Conservation (phyloP, 139 green algal genomes). For the Chlorella sp. region DNA sequence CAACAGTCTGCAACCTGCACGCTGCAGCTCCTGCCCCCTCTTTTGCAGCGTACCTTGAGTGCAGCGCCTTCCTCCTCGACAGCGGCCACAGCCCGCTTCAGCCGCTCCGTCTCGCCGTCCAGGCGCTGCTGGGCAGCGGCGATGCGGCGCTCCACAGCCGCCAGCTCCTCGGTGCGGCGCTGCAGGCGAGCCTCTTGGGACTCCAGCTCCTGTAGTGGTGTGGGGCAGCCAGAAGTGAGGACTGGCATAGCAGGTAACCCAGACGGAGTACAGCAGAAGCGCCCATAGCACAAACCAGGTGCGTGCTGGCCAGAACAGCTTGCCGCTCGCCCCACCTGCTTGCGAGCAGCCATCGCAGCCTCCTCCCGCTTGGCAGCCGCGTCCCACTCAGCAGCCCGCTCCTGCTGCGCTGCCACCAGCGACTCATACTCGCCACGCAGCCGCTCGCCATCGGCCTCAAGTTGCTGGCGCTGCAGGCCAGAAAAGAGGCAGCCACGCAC, state of each 20-base stretch:
- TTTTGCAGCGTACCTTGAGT: constrained; percentile 32
- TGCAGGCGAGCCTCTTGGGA: constrained; percentile 5
- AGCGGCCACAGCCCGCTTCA: constrained; percentile 33
- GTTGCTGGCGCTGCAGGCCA: not conserved
- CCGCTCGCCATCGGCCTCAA: constrained; percentile 27
- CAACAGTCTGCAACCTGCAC: not conserved
- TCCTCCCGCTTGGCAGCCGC: constrained; percentile 41
- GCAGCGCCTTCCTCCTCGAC: constrained; percentile 46
- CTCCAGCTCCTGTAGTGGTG: constrained; percentile 16
- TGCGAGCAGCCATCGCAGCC: constrained; percentile 11
- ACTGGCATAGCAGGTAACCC: not conserved
- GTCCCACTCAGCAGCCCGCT: constrained; percentile 52
- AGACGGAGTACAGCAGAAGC: no score
- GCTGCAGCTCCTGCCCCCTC: not conserved
- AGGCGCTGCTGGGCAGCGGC: constrained; percentile 30
- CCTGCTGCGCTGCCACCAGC: constrained; percentile 43
- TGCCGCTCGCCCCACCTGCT: not conserved
- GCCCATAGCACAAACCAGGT: no score
- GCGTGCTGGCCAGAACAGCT: no score
- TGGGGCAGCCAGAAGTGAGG: no score
- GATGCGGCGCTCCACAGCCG: constrained; percentile 14
- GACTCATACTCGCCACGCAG: constrained; percentile 39
- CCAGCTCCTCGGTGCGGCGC: constrained; percentile 27
- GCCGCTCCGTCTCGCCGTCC: constrained; percentile 38
- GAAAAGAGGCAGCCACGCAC: no score